Evolutionary conservation across 1,139 yeast species (phyloP).

Genomic region (Scheffersomyces lignicola): DNA sequence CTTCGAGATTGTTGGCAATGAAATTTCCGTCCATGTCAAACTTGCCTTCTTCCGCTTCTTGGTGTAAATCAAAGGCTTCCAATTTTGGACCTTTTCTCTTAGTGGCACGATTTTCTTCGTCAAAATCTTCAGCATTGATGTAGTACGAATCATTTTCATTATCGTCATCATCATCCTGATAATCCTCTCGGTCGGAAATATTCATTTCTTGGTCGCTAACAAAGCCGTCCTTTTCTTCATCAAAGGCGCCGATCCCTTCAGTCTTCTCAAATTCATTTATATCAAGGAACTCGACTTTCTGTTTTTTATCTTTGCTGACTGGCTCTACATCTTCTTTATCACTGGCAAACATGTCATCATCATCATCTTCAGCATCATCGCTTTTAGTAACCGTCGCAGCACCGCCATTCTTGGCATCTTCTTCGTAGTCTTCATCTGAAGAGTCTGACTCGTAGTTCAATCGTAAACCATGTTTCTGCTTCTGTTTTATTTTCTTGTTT

Average conservation of each 20-base stretch:
- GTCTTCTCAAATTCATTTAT: constrained; percentile 24
- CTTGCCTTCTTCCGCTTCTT: constrained; percentile 59
- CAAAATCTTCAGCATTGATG: constrained; percentile 16
- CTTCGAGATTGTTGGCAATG: constrained; percentile 38
- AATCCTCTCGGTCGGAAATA: constrained; percentile 3
- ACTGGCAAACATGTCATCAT: constrained; percentile 44
- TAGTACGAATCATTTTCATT: constrained; percentile 14
- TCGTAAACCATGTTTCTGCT: constrained; percentile 20
- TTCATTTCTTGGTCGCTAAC: constrained; percentile 7
- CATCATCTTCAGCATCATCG: constrained; percentile 16
- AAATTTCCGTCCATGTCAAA: constrained; percentile 67
- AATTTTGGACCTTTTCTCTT: constrained; percentile 27
- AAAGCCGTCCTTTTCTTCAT: constrained; percentile 4
- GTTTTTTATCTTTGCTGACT: constrained; percentile 2
- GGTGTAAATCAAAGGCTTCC: constrained; percentile 62
- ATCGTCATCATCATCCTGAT: constrained; percentile 7
- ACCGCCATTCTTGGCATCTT: constrained; percentile 6
- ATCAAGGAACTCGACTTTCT: constrained; percentile 30
- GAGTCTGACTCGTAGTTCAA: constrained; percentile 39
- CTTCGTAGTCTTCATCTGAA: constrained; percentile 18
- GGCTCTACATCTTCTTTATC: constrained; percentile 13
- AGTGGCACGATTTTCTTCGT: constrained; percentile 5
- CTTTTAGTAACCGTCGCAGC: constrained; percentile 6
- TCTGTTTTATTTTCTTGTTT: constrained; percentile 20
- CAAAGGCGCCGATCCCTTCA: constrained; percentile 5